Conservation (phyloP, 2,329 filamentous ascomycete genomes). For the Aspergillus unguis region DNA sequence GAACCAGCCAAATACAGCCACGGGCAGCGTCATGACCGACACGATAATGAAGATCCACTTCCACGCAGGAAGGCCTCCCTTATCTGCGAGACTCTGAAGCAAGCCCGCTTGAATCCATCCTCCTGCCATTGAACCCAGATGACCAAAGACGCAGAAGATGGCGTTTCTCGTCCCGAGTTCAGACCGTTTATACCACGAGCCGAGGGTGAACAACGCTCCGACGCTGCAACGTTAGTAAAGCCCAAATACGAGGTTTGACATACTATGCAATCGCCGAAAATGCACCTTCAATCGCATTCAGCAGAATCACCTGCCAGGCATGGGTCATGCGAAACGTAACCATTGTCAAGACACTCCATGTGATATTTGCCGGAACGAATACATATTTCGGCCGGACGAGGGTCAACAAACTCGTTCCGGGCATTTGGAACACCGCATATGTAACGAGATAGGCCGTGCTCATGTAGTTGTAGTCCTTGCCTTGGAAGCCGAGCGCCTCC, state of each 20-base stretch:
- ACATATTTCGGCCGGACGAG: slow-evolving; percentile 41
- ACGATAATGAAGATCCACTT: slow-evolving; percentile 47
- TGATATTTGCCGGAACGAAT: slow-evolving; percentile 43
- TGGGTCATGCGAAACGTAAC: slow-evolving; percentile 43
- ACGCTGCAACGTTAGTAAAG: slow-evolving; percentile 24
- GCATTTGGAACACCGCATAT: slow-evolving; percentile 47
- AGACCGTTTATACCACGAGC: slow-evolving; percentile 45
- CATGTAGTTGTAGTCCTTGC: slow-evolving; percentile 44
- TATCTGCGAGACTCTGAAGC: slow-evolving; percentile 35
- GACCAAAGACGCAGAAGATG: slow-evolving; percentile 40
- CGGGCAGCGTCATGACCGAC: slow-evolving; percentile 42
- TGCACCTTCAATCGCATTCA: slow-evolving; percentile 46
- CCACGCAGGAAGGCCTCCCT: slow-evolving; percentile 40
- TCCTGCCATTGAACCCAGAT: slow-evolving; percentile 45
- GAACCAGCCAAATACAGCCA: slow-evolving; percentile 45
- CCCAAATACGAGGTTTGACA: slow-evolving; percentile 10
- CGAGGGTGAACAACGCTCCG: slow-evolving; percentile 46
- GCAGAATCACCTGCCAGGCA: slow-evolving; percentile 45
- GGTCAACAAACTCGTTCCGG: slow-evolving; percentile 42
- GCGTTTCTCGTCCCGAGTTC: slow-evolving; percentile 39
- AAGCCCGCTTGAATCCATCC: slow-evolving; percentile 47
- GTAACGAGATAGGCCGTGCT: slow-evolving; percentile 36
- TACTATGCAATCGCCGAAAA: slow-evolving; percentile 46
- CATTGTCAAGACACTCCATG: slow-evolving; percentile 46
- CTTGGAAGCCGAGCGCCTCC: slow-evolving; percentile 37